These are phyloP conservation scores for Scorias spongiosa DNA, from an alignment of 2,329 filamentous ascomycete genomes.

Conservation along the genomic window DNA sequence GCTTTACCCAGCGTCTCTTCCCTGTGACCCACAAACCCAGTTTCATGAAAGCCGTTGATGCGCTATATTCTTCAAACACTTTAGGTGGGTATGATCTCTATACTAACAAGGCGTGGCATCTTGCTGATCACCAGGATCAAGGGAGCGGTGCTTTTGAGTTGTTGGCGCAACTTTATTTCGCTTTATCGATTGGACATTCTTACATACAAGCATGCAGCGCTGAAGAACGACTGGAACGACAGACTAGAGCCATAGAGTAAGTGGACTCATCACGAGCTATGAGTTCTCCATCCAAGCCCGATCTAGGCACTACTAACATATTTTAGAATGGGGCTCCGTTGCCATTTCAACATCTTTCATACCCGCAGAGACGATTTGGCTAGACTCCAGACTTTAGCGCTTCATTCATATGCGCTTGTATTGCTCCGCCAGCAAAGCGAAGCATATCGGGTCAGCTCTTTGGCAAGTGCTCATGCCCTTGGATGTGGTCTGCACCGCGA, in stretches of 20 bases:
- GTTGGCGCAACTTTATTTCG: conserved; percentile 4
- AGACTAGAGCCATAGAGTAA: conserved; percentile 2
- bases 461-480: conserved; percentile 1
- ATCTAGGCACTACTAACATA: too few relatives aligned
- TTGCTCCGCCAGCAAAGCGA: conserved; percentile 4
- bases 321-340: background rate
- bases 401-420: conserved; percentile 3
- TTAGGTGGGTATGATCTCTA: background rate
- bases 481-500: conserved; percentile 5
- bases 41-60: background rate
- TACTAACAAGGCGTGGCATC: too few relatives aligned
- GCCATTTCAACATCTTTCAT: conserved; percentile 1
- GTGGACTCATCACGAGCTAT: background rate
- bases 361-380: conserved; percentile 1
- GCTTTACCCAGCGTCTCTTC: conserved; percentile 5
- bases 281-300: too few relatives aligned
- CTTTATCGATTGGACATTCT: conserved; percentile 4
- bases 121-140: background rate
- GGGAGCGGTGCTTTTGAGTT: background rate
- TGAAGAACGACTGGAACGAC: conserved; percentile 2
- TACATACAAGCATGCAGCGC: background rate
- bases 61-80: background rate
- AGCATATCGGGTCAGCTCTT: conserved; percentile 2
- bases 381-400: conserved; percentile 3
- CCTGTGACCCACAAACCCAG: conserved; percentile 4